A percentile compares a stretch with the other conserved stretches of the same genome.
phyloP scores from a whole-genome alignment of 1,284 basidiomycete species.

The Trichosporon sp. region DNA sequence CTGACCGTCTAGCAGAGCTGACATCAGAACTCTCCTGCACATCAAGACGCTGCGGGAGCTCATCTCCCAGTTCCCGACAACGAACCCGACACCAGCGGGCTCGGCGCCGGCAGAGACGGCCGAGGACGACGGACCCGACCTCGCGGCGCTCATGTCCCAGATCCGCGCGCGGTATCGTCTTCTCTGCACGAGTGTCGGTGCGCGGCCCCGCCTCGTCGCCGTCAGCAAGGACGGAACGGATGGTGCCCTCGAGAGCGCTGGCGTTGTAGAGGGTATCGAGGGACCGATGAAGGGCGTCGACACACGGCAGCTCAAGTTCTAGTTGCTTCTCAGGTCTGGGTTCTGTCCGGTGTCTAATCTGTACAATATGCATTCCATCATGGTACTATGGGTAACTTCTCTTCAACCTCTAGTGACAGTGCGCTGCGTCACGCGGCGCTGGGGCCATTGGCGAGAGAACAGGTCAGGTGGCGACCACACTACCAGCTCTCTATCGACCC shows the following conservation, averaged over 20 bases:
- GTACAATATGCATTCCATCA: background rate
- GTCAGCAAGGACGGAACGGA: constrained; percentile 18
- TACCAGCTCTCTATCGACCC: background rate
- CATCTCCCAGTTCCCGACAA: constrained; percentile 66
- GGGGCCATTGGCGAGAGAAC: background rate
- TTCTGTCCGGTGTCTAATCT: background rate
- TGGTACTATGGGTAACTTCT: background rate
- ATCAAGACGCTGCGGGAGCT: constrained; percentile 64
- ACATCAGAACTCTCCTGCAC: constrained; percentile 54
- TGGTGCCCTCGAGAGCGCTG: background rate
- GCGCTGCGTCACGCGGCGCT: too few species aligned
- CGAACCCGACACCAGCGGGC: constrained; percentile 56
- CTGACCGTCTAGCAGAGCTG: too few species aligned
- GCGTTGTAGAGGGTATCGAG: constrained; percentile 38
- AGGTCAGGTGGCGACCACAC: background rate
- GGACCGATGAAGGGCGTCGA: constrained; percentile 47
- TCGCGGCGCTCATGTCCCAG: constrained; percentile 67
- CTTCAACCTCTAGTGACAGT: background rate
- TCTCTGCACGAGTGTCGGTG: constrained; percentile 74
- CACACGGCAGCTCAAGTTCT: constrained; percentile 41
- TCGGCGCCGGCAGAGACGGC: background rate
- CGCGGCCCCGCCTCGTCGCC: constrained; percentile 55
- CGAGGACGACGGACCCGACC: constrained; percentile 41
- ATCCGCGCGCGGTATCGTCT: constrained; percentile 84
- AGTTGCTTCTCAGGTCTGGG: too few species aligned